These are phyloP conservation scores for Thraustochytrium sp. DNA, from an alignment of 352 stramenopile species.

Conservation along the genomic window DNA sequence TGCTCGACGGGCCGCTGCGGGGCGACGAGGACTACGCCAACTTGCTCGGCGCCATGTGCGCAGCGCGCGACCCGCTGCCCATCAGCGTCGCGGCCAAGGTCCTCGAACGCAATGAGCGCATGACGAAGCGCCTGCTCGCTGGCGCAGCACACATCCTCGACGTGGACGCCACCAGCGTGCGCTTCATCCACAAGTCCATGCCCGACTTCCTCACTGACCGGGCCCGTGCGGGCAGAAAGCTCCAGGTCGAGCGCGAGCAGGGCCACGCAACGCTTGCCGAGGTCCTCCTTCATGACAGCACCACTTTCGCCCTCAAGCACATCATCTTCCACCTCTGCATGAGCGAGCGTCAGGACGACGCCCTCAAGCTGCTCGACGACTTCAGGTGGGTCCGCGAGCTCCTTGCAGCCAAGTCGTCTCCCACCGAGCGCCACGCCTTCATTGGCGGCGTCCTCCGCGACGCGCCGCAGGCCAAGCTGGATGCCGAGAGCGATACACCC, in stretches of 20 bases:
- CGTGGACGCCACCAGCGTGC: not conserved
- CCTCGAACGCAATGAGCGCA: not conserved
- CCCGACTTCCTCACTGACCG: conserved; percentile 59
- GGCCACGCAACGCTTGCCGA: not conserved
- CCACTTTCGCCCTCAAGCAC: too few relatives aligned
- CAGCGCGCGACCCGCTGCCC: not conserved
- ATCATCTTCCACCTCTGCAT: too few relatives aligned
- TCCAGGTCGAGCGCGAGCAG: conserved; percentile 75
- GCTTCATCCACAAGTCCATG: conserved; percentile 25
- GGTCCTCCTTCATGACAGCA: not conserved
- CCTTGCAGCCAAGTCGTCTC: too few relatives aligned
- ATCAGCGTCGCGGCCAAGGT: not conserved
- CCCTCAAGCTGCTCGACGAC: too few relatives aligned
- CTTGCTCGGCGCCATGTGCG: not conserved
- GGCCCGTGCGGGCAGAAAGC: conserved; percentile 86
- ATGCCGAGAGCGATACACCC: too few relatives aligned
- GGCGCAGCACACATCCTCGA: not conserved
- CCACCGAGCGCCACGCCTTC: too few relatives aligned
- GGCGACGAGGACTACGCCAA: not conserved
- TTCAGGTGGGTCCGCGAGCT: too few relatives aligned
- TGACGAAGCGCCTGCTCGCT: not conserved
- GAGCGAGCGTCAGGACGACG: too few relatives aligned
- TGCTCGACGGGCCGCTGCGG: not conserved
- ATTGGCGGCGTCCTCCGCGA: too few relatives aligned
- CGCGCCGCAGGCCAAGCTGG: too few relatives aligned